Base-by-base conservation (phyloP, 2,329 filamentous ascomycete species). In the Aspergillus bombycis region DNA sequence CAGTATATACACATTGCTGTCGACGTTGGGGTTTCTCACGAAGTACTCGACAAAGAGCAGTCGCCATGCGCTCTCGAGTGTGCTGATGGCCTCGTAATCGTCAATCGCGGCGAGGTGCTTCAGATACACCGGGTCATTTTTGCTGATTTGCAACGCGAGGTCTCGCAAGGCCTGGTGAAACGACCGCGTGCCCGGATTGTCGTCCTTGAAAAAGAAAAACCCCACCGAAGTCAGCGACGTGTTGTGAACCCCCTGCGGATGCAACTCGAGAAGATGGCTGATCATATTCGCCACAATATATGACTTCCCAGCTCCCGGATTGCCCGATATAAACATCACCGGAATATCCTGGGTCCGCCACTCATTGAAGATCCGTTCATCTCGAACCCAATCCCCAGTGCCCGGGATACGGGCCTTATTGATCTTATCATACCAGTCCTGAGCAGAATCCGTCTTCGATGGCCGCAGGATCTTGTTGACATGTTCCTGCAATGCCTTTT, bases 151-250 rank as follows among this genome's bases (percentile, higher is more conserved):
- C 62, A 80, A 83, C 0, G 82, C 81, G 12, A 84, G 66, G 41
- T 83, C 81, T 0, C 80, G 75, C 6, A 84, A 72, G 1, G 81
- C 81, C 59, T 82, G 80, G 11, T 80, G 74, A 9, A 83, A 75
- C 5, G 80, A 82, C 48, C 81, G 71, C 0, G 81, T 82, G 41
- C 82, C 76, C 1, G 81, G 80, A 59, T 82, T 80, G 63, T 82
- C 81, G 58, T 82, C 79, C 30, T 81, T 78, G 69, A 84, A 83
- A 70, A 82, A 84, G 60, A 83, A 83, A 69, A 83, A 84, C 0
- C 74, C 82, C n/a, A 79, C 68, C 12, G 76, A 78, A 0, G 71
- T 60, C 12, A 59, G 62, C 2, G 67, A 65, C 6, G 64, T 57
- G 26, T 67, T 48, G 4, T 69, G 57, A 9, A 61, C 60, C 7